Percentiles rank a stretch among this genome's conserved stretches.
Conservation (phyloP, 495 filamentous ascomycete species). For the Xylaria bambusicola region DNA sequence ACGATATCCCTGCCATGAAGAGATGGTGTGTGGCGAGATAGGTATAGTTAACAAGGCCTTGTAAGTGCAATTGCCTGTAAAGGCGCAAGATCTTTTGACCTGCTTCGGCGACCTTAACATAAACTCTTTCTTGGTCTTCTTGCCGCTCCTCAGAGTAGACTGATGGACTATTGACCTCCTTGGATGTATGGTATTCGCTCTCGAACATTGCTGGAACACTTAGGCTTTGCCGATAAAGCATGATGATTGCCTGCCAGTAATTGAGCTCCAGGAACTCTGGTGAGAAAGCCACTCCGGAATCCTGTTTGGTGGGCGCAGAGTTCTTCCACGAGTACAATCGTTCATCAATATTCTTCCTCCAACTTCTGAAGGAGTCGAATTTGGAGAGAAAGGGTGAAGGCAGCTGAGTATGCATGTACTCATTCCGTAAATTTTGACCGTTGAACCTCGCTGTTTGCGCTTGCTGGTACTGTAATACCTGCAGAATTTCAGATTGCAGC, state of each 20-base stretch:
- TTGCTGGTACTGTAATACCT: slow-evolving; percentile 90
- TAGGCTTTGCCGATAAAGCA: slow-evolving; percentile 91
- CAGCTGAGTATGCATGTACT: slow-evolving; percentile 75
- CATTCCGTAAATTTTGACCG: slow-evolving; percentile 61
- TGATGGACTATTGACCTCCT: slow-evolving; percentile 51
- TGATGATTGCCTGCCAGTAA: slow-evolving; percentile 97
- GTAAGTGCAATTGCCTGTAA: slow-evolving; percentile 85
- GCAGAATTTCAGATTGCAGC: slow-evolving; percentile 91
- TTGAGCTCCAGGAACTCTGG: slow-evolving; percentile 88
- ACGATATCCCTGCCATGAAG: slow-evolving; percentile 97
- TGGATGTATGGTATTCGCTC: slow-evolving; percentile 71
- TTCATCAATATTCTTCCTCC: slow-evolving; percentile 85
- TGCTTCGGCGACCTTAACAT: slow-evolving; percentile 90
- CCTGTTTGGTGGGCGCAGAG: slow-evolving; percentile 69
- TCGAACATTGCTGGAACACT: slow-evolving; percentile 84
- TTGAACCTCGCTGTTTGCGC: slow-evolving; percentile 60
- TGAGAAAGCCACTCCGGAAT: slow-evolving; percentile 85
- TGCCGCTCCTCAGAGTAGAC: slow-evolving; percentile 54
- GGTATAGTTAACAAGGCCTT: slow-evolving; percentile 91
- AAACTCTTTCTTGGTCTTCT: slow-evolving; percentile 89
- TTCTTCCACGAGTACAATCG: slow-evolving; percentile 86
- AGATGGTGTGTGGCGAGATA: slow-evolving; percentile 96
- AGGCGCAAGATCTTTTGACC: slow-evolving; percentile 89
- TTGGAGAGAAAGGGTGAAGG: slow-evolving; percentile 81
- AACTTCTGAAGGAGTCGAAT: slow-evolving; percentile 83